Evolutionary conservation across 768 basidiomycete genomes (phyloP), one percentile per base, ranked within the genome.

Genomic region (Fomitopsis serialis): DNA sequence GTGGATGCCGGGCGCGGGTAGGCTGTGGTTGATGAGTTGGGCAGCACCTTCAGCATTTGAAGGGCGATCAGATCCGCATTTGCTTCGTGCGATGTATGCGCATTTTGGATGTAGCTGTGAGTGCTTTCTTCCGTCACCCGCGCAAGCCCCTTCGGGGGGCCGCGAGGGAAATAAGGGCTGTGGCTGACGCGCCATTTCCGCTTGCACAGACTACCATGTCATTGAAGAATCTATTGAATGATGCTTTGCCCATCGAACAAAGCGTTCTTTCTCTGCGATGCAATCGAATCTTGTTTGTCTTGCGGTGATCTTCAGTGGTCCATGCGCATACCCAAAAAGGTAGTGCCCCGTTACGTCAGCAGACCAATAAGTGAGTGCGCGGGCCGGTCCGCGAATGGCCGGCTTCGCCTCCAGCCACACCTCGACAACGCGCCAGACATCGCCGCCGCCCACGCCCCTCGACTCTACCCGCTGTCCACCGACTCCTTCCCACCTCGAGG

Each of bases 401-500:
- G 15, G 37, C 6, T 40, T 40, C 37, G 37, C 13, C 37, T 40
- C 37, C 44, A 9, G 44, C 44, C 44, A 45, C 44, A 45, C 25
- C n/a, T 45, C 44, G 22, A 27, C 44, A 23, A 45, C 21, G 44
- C 44, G 44, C 44, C 37, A 27, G 21, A 19, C 44, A 23, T 11
- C 25, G 44, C 23, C 44, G 11, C 11, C 44, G 11, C 44, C 25
- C 44, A 45, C 44, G 44, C 6, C 21, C 57, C 61, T 56, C 57
- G 56, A 53, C 55, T 47, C 53, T 52, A 53, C 58, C 45, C 61
- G 50, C 55, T 58, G 35, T 58, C 54, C 43, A 51, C 49, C 44
- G 25, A 45, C 44, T 5, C 22, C 44, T 45, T 45, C 17, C 21
- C 5, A 40, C 61, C 64, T 62, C 57, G 57, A 61, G 70, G 67